These are phyloP conservation scores for Kodamaea fukazawae DNA, from an alignment of 805 yeast species.

Conservation along the genomic window DNA sequence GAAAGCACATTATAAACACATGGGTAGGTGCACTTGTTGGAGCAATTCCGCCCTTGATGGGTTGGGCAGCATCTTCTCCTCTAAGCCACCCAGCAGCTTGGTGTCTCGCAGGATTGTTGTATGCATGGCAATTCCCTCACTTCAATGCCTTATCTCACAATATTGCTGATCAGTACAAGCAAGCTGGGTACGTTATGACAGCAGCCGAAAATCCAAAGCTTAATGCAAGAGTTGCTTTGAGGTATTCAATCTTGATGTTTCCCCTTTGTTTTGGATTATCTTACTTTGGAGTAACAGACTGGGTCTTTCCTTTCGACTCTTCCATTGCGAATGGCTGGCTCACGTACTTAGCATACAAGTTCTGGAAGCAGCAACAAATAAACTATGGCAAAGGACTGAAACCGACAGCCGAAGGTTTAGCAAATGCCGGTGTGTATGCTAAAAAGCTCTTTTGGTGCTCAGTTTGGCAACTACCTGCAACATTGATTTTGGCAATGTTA, in stretches of 20 bases:
- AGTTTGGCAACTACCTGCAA: conserved; percentile 90
- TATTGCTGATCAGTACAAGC: conserved; percentile 80
- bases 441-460: conserved; percentile 90
- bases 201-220: conserved; percentile 88
- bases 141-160: conserved; percentile 89
- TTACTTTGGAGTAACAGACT: conserved; percentile 78
- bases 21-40: conserved; percentile 99
- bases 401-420: conserved; percentile 55
- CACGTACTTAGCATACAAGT: conserved; percentile 70
- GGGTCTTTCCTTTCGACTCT: conserved; percentile 77
- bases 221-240: conserved; percentile 88
- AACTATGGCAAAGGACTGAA: conserved; percentile 48
- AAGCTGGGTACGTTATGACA: conserved; percentile 97
- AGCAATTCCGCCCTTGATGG: conserved; percentile 98
- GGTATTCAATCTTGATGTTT: conserved; percentile 90
- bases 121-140: conserved; percentile 99
- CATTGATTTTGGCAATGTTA: conserved; percentile 85
- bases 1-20: conserved; percentile 82
- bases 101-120: conserved; percentile 84
- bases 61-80: conserved; percentile 89
- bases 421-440: conserved; percentile 66
- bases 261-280: conserved; percentile 85
- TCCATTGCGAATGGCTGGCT: conserved; percentile 84
- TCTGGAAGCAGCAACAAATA: conserved; percentile 78
- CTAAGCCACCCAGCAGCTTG: conserved; percentile 88